A percentile compares a stretch with the other conserved stretches of the same genome.
These are phyloP conservation scores for Aspergillus brunneoviolaceus DNA, from an alignment of 2,329 filamentous ascomycete genomes.

Conservation along the genomic window DNA sequence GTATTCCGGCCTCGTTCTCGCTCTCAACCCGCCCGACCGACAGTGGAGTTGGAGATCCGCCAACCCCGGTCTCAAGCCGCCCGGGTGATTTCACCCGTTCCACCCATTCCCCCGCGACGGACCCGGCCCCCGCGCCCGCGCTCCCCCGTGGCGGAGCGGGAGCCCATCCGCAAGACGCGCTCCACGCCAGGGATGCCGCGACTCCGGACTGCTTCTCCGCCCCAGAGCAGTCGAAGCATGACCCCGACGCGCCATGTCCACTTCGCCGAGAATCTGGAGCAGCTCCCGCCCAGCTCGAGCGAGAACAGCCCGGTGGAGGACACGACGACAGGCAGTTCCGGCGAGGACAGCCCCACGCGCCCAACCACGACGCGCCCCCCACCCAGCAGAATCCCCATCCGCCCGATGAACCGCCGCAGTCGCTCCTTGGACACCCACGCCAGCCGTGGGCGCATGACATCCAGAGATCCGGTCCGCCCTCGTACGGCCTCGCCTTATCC, in stretches of 20 bases:
- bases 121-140: neutral
- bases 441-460: neutral
- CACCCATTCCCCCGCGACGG: neutral
- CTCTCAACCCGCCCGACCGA: neutral
- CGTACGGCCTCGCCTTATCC: neutral
- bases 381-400: neutral
- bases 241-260: neutral
- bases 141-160: neutral
- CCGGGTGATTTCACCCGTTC: neutral
- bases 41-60: neutral
- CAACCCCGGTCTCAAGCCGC: neutral
- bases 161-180: neutral
- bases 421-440: neutral
- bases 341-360: neutral
- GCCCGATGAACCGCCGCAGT: neutral
- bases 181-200: neutral
- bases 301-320: neutral
- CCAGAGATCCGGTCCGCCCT: neutral
- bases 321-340: neutral
- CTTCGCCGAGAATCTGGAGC: constrained; percentile 1
- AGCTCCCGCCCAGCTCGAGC: neutral
- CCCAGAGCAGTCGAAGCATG: neutral
- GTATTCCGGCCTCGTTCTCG: neutral
- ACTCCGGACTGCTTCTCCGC: neutral
- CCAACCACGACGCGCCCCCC: neutral